phyloP scores from a whole-genome alignment of 352 stramenopile species.

The Phytophthora gonapodyides region DNA sequence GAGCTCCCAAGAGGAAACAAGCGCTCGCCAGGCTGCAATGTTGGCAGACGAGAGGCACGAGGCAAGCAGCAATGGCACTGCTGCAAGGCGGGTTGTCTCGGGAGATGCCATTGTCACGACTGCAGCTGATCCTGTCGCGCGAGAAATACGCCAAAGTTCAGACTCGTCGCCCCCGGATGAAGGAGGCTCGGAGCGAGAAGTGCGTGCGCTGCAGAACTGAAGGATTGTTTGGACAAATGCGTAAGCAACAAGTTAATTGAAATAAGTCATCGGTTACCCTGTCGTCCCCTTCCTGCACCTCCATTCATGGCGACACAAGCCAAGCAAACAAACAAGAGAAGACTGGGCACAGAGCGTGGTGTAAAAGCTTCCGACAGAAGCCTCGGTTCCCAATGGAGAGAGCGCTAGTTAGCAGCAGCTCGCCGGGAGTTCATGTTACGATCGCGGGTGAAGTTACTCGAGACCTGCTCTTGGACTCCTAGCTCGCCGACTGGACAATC shows the following conservation, averaged over 20 bases:
- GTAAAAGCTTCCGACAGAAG: conserved; percentile 57
- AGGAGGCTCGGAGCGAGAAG: conserved; percentile 17
- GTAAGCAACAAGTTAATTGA: conserved; percentile 21
- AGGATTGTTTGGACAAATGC: conserved; percentile 22
- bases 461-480: conserved; percentile 36
- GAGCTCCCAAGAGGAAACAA: neutral
- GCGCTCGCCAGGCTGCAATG: neutral
- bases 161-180: conserved; percentile 24
- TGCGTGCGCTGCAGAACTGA: conserved; percentile 8
- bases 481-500: conserved; percentile 15
- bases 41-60: neutral
- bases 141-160: conserved; percentile 22
- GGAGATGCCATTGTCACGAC: neutral
- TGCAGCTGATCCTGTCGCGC: conserved; percentile 6
- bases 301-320: neutral
- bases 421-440: conserved; percentile 31
- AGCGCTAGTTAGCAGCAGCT: conserved; percentile 28
- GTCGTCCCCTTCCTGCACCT: conserved; percentile 10
- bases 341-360: conserved; percentile 4
- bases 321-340: conserved; percentile 4
- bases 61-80: neutral
- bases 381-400: conserved; percentile 29
- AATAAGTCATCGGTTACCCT: conserved; percentile 12
- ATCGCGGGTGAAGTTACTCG: conserved; percentile 26
- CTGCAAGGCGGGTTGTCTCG: neutral